Evolutionary conservation across 352 stramenopile species (phyloP), one percentile per base, ranked within the genome.

Genomic region (Aphanomyces stellatus): DNA sequence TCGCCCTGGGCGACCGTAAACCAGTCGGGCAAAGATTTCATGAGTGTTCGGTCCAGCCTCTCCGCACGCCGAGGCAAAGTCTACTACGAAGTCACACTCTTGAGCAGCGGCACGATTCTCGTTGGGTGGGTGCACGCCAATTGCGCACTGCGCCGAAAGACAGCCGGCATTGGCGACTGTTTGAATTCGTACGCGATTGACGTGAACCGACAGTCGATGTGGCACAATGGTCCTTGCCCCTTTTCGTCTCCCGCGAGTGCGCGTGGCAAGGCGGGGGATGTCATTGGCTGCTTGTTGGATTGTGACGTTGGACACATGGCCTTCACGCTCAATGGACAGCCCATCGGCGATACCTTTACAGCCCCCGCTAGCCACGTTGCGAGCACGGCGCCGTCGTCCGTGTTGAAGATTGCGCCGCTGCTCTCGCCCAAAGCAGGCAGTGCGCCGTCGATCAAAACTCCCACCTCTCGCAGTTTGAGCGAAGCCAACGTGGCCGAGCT

Each of bases 251-350:
- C 8, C 66, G 76, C 31, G 76, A 80, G 24, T 11, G 27, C 28
- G 8, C 7, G 11, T 0, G 55, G 22, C 1, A 64, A 64, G 10
- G 40, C 40, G 4, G 55, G 55, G 0, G 80, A 91, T 46, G 73
- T 88, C 4, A 70, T 91, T 37, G 80, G 82, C 0, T 91, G 82
- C 19, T 71, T 77, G 4, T 66, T 80, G 25, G 69, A 65, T 24
- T 48, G 72, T 22, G 48, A 62, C 11, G 76, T 62, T 13, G 71
- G 63, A 1, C 69, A 75, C n/a, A 65, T 89, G 67, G 61, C 48
- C 6, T 89, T 88, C 69, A 88, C 75, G 53, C 51, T 89, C n/a
- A 91, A 91, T 31, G 82, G 82, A 6, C 65, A 74, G 6, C 35
- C 74, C n/a, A 49, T 64, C 30, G 55, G 55, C 0, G 55, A 64